A percentile compares a stretch with the other conserved stretches of the same genome.
Conservation (phyloP, 1,284 basidiomycete genomes). For the Fomes fomentarius region DNA sequence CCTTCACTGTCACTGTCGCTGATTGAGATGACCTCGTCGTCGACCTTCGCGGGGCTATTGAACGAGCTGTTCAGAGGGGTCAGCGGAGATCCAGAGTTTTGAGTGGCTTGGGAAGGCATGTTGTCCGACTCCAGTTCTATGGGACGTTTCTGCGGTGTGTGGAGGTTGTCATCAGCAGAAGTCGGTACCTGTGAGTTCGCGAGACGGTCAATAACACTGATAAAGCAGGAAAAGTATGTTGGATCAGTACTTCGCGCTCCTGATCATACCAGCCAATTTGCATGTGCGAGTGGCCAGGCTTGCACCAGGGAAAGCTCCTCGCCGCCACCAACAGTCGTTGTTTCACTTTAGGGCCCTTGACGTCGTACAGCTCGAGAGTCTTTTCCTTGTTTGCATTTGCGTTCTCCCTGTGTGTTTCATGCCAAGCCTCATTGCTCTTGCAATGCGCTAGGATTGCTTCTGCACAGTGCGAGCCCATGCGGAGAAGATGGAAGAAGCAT, state of each 20-base stretch:
- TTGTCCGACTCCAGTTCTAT: background rate
- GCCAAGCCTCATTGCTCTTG: slow-evolving; percentile 40
- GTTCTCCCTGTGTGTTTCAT: slow-evolving; percentile 44
- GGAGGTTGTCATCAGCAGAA: too few relatives aligned
- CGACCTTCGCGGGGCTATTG: background rate
- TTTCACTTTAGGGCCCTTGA: slow-evolving; percentile 38
- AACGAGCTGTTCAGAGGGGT: slow-evolving; percentile 1
- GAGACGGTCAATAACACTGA: too few relatives aligned
- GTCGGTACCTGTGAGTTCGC: too few relatives aligned
- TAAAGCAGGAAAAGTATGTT: background rate
- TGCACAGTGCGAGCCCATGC: slow-evolving; percentile 50
- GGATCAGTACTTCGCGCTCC: slow-evolving; percentile 1
- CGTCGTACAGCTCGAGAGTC: slow-evolving; percentile 35
- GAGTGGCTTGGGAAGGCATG: background rate
- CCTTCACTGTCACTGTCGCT: background rate
- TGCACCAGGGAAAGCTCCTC: slow-evolving; percentile 45
- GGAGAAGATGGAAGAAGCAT: slow-evolving; percentile 59
- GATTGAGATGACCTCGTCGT: background rate
- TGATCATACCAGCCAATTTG: slow-evolving; percentile 23
- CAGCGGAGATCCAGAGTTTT: slow-evolving; percentile 1
- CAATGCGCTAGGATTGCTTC: slow-evolving; percentile 46
- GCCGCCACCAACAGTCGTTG: slow-evolving; percentile 43
- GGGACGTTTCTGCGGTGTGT: background rate
- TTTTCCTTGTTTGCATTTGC: slow-evolving; percentile 17
- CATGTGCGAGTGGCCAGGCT: slow-evolving; percentile 22